phyloP scores from a whole-genome alignment of 2,329 filamentous ascomycete species.

The Tothia fuscella region DNA sequence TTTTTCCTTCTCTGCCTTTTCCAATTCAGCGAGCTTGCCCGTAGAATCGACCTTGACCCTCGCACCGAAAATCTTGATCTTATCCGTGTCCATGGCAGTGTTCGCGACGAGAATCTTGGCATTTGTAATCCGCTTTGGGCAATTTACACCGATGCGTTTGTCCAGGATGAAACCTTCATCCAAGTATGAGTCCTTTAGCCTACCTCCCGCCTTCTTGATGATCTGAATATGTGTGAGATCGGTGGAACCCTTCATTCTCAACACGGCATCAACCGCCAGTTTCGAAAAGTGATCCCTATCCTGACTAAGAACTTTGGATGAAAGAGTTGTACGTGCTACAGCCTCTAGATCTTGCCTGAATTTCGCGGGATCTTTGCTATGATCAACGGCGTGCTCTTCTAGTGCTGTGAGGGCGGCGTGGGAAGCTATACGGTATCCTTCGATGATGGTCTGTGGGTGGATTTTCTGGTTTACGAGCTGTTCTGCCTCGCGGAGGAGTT shows the following conservation, averaged over 20 bases:
- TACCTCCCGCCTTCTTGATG: conserved; percentile 98
- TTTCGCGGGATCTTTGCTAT: conserved; percentile 68
- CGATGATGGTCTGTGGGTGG: conserved; percentile 98
- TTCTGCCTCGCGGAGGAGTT: conserved; percentile 91
- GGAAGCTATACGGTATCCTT: conserved; percentile 96
- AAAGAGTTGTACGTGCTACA: conserved; percentile 89
- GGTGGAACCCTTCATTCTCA: conserved; percentile 78
- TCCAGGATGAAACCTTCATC: conserved; percentile 98
- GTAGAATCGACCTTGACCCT: conserved; percentile 94
- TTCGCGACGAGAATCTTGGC: conserved; percentile 97
- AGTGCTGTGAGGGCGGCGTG: conserved; percentile 74
- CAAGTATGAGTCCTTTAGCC: conserved; percentile 93
- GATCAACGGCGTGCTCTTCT: conserved; percentile 74
- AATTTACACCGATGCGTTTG: conserved; percentile 98
- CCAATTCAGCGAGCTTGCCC: conserved; percentile 92
- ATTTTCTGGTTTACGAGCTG: conserved; percentile 97
- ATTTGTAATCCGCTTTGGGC: conserved; percentile 93
- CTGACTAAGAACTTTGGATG: conserved; percentile 92
- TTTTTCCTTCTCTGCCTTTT: conserved; percentile 97
- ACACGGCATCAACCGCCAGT: conserved; percentile 80
- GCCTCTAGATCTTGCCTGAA: conserved; percentile 84
- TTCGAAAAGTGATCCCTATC: conserved; percentile 85
- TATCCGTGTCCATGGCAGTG: conserved; percentile 98
- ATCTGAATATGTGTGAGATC: conserved; percentile 98
- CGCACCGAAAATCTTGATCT: conserved; percentile 98